Conservation (phyloP, 192 early-diverging fungal species). For the Backusella macrospora region DNA sequence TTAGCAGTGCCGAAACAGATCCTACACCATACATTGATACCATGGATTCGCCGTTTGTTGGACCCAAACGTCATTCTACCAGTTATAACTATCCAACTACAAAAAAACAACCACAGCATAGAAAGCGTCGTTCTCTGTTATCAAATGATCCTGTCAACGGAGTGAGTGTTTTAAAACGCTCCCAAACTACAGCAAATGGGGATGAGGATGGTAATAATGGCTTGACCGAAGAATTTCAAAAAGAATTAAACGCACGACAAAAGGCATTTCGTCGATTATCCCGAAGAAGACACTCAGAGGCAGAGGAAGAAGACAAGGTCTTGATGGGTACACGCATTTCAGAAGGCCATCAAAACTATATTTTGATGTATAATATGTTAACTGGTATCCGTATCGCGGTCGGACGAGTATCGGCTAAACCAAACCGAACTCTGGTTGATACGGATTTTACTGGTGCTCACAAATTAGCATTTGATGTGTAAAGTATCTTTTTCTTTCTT, state of each 20-base stretch:
- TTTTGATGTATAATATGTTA: slow-evolving; percentile 98
- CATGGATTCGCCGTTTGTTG: slow-evolving; percentile 6
- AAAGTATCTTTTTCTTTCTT: slow-evolving; percentile 31
- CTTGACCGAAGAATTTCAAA: slow-evolving; percentile 28
- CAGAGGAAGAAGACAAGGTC: slow-evolving; percentile 44
- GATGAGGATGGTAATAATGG: background rate
- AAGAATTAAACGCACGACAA: slow-evolving; percentile 24
- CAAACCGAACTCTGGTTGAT: slow-evolving; percentile 63
- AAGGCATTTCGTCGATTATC: slow-evolving; percentile 32
- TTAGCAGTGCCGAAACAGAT: slow-evolving; percentile 1
- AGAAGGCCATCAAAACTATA: slow-evolving; percentile 92
- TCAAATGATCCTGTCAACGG: background rate
- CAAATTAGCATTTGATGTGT: slow-evolving; percentile 96
- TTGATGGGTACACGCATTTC: slow-evolving; percentile 87
- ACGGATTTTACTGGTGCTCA: slow-evolving; percentile 89
- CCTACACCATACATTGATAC: background rate
- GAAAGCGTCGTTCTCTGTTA: background rate
- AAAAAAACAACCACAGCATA: background rate
- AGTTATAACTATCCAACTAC: background rate
- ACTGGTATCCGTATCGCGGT: slow-evolving; percentile 93
- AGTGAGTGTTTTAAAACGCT: background rate
- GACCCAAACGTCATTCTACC: slow-evolving; percentile 14
- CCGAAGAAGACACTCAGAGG: slow-evolving; percentile 19
- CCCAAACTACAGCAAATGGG: background rate
- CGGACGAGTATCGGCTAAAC: slow-evolving; percentile 89